Evolutionary conservation across 768 basidiomycete genomes (phyloP).

Genomic region (Naganishia antarctica): DNA sequence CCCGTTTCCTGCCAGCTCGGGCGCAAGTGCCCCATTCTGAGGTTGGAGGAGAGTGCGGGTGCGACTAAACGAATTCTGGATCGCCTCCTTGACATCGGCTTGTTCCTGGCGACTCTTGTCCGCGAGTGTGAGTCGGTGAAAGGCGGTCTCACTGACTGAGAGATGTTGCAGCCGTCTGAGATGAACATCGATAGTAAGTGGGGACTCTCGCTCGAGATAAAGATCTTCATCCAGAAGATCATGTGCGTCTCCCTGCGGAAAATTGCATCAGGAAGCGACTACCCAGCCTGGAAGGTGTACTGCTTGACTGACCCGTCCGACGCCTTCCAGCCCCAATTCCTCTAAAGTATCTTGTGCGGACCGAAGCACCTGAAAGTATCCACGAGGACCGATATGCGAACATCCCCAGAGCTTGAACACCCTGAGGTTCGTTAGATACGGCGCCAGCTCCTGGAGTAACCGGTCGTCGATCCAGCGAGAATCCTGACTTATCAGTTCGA

Average conservation of each 20-base stretch:
- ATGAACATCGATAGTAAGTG: constrained; percentile 17
- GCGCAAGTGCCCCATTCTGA: background rate
- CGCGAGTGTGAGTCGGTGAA: constrained; percentile 19
- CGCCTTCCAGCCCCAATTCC: constrained; percentile 24
- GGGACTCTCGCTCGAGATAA: constrained; percentile 26
- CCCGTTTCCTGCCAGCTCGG: background rate
- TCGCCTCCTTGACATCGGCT: constrained; percentile 6
- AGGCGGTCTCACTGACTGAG: constrained; percentile 11
- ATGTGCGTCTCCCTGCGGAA: constrained; percentile 20
- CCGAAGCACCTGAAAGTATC: constrained; percentile 19
- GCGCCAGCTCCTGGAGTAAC: constrained; percentile 17
- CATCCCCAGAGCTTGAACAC: constrained; percentile 29
- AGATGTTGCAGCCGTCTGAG: constrained; percentile 9
- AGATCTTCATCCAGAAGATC: constrained; percentile 22
- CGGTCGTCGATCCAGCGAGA: constrained; percentile 18
- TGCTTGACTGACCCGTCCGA: constrained; percentile 13
- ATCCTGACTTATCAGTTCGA: constrained; percentile 27
- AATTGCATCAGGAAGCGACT: too few species aligned
- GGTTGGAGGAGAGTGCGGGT: background rate
- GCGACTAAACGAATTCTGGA: background rate
- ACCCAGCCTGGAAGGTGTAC: too few species aligned
- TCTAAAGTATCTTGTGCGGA: constrained; percentile 13
- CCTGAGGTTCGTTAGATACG: constrained; percentile 16
- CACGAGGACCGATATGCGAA: constrained; percentile 11
- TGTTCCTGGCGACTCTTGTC: constrained; percentile 26